Conservation (phyloP, 306 rosid species). For the Sechiopsis laciniata region DNA sequence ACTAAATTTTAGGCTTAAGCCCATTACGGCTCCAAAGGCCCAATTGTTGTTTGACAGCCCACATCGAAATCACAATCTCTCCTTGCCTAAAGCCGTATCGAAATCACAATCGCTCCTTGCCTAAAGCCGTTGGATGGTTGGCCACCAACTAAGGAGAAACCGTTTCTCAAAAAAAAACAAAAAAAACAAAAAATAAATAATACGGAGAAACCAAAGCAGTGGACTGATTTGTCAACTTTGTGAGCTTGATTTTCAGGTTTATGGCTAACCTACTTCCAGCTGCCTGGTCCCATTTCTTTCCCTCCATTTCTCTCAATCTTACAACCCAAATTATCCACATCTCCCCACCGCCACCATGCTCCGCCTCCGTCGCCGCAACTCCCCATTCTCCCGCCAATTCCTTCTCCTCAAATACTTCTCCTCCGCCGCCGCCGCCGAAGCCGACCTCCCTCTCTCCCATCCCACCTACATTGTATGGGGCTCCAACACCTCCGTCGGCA, state of each 20-base stretch:
- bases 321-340: background rate
- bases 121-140: no score
- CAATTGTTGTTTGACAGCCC: no score
- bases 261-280: constrained; percentile 7
- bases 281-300: background rate
- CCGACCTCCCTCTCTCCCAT: constrained; percentile 53
- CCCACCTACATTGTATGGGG: constrained; percentile 84
- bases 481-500: constrained; percentile 83
- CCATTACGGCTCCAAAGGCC: no score
- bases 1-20: no score
- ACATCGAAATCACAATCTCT: no score
- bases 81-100: no score
- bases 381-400: constrained; percentile 24
- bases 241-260: background rate
- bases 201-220: no score
- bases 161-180: no score
- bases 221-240: background rate
- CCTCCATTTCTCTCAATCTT: background rate
- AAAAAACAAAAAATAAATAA: no score
- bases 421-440: constrained; percentile 23
- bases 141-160: no score
- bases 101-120: no score
- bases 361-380: constrained; percentile 22
- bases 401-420: constrained; percentile 25
- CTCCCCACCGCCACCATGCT: constrained; percentile 22